Percentiles rank a stretch among this genome's conserved stretches.
phyloP scores from a whole-genome alignment of 257 asterid species.

The Jacaranda mimosifolia region DNA sequence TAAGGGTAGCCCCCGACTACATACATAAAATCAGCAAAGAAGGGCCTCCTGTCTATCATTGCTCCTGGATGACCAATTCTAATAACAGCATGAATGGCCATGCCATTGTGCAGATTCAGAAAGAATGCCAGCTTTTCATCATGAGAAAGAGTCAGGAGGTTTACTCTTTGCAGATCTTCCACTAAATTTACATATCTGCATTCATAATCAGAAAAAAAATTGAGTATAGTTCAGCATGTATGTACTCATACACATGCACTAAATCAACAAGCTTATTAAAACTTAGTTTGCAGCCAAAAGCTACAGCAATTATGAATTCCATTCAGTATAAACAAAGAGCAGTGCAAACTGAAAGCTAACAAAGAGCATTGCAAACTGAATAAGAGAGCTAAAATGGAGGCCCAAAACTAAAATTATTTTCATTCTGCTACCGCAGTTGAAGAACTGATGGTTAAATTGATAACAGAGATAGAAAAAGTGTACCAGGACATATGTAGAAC shows the following conservation, averaged over 20 bases:
- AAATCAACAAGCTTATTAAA: not conserved
- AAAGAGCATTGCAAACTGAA: not conserved
- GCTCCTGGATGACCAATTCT: conserved; percentile 90
- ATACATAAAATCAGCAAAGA: conserved; percentile 80
- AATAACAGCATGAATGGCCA: conserved; percentile 90
- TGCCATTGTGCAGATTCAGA: conserved; percentile 85
- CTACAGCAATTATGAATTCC: not conserved
- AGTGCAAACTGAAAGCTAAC: not conserved
- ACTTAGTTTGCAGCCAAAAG: not conserved
- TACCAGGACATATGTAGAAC: not conserved
- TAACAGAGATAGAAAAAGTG: not conserved
- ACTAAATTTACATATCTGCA: conserved; percentile 73
- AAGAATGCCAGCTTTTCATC: conserved; percentile 87
- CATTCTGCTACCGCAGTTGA: too few species aligned
- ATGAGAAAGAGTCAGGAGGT: conserved; percentile 56
- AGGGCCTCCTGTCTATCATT: conserved; percentile 79
- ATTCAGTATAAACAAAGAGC: too few species aligned
- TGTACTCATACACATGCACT: not conserved
- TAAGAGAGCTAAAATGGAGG: not conserved
- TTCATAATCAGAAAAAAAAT: not conserved
- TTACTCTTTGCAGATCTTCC: conserved; percentile 85
- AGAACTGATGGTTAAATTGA: not conserved
- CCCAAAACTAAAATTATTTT: not conserved
- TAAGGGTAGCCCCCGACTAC: conserved; percentile 79
- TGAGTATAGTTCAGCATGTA: not conserved